Evolutionary conservation across 345 rosid species (phyloP).

Genomic region (Lepidium aucheri): DNA sequence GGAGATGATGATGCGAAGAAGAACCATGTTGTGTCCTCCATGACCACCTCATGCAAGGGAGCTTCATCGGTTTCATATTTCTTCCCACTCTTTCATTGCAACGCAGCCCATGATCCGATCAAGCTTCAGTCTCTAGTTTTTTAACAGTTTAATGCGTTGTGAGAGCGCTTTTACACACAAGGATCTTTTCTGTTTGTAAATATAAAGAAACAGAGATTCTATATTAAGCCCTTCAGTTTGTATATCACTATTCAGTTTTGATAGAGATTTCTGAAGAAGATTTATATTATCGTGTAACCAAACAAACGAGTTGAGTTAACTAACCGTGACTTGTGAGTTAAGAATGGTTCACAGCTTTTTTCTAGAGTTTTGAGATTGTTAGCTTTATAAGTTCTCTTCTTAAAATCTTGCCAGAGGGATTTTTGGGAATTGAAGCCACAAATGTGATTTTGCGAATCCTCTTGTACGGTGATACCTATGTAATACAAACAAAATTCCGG

Average conservation of each 20-base stretch:
- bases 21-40: slow-evolving; percentile 12
- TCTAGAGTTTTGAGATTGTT: slow-evolving; percentile 32
- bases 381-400: slow-evolving; percentile 72
- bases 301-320: background rate
- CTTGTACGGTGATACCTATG: slow-evolving; percentile 34
- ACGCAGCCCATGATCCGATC: slow-evolving; percentile 20
- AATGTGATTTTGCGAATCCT: slow-evolving; percentile 61
- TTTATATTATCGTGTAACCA: background rate
- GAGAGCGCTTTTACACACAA: background rate
- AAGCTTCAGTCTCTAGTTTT: slow-evolving; percentile 26
- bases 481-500: background rate
- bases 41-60: slow-evolving; percentile 26
- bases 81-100: slow-evolving; percentile 27
- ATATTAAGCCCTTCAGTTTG: slow-evolving; percentile 4
- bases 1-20: slow-evolving; percentile 15
- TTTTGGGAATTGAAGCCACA: slow-evolving; percentile 59
- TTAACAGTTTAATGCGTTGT: slow-evolving; percentile 17
- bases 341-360: slow-evolving; percentile 5
- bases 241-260: slow-evolving; percentile 19
- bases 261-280: background rate
- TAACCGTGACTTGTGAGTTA: background rate
- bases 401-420: slow-evolving; percentile 70
- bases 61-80: slow-evolving; percentile 28
- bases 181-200: slow-evolving; percentile 19
- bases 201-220: slow-evolving; percentile 14